Percentiles rank a stretch among this genome's conserved stretches.
Evolutionary conservation across 2,329 filamentous ascomycete genomes (phyloP).

Genomic region (Pseudogymnoascus sp.): DNA sequence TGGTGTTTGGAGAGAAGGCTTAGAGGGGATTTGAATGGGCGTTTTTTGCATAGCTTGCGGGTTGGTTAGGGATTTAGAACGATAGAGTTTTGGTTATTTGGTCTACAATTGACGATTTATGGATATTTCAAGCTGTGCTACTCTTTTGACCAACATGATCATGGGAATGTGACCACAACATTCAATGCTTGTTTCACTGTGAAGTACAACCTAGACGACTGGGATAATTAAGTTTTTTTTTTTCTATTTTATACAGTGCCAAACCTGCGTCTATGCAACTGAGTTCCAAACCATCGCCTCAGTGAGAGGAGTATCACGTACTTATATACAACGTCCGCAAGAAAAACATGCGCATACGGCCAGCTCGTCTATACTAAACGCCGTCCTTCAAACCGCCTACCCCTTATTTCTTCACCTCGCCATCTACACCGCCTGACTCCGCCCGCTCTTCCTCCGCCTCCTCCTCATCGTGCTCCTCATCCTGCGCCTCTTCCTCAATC

Average conservation of each 20-base stretch:
- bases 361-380: neutral
- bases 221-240: constrained; percentile 7
- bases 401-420: constrained; percentile 2
- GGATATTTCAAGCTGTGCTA: neutral
- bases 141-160: neutral
- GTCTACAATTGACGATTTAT: neutral
- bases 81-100: neutral
- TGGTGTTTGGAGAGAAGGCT: constrained; percentile 45
- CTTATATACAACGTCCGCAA: constrained; percentile 5
- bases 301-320: constrained; percentile 1
- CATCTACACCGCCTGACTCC: neutral
- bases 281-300: neutral
- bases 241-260: constrained; percentile 1
- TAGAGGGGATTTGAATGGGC: neutral
- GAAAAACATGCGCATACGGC: neutral
- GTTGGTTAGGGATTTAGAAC: neutral
- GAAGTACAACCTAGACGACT: neutral
- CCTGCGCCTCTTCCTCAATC: constrained; percentile 11
- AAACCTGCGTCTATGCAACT: neutral
- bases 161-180: neutral
- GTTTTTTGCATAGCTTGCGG: neutral
- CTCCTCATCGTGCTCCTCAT: constrained; percentile 12
- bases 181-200: neutral
- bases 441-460: neutral
- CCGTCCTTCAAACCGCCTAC: neutral